Conservation (phyloP, 2,329 filamentous ascomycete species). For the Tolypocladium pustulatum region DNA sequence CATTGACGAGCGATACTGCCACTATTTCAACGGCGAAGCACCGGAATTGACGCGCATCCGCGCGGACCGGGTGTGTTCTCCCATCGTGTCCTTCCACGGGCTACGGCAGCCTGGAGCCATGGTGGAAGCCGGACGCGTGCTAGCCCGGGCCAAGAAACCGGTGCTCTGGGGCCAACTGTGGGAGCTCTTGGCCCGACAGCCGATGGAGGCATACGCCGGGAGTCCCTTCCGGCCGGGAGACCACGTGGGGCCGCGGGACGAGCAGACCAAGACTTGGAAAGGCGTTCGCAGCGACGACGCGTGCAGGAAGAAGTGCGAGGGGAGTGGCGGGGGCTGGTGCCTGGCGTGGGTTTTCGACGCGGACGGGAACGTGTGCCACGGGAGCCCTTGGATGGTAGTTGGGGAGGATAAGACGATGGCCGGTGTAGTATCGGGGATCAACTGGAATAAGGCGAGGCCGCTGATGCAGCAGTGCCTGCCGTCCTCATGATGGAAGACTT, state of each 20-base stretch:
- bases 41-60: slow-evolving; percentile 38
- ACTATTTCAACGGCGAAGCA: slow-evolving; percentile 45
- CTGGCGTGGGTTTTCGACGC: slow-evolving; percentile 42
- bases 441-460: slow-evolving; percentile 17
- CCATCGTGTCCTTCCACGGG: slow-evolving; percentile 44
- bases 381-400: slow-evolving; percentile 39
- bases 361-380: slow-evolving; percentile 27
- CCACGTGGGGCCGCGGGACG: slow-evolving; percentile 39
- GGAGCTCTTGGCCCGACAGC: slow-evolving; percentile 32
- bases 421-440: slow-evolving; percentile 20
- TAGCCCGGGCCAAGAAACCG: slow-evolving; percentile 26
- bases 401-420: slow-evolving; percentile 19
- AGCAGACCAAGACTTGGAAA: slow-evolving; percentile 25
- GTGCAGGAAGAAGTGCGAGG: slow-evolving; percentile 31
- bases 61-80: slow-evolving; percentile 40
- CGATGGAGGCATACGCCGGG: slow-evolving; percentile 25
- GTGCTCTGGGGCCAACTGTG: slow-evolving; percentile 41
- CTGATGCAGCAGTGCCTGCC: slow-evolving; percentile 12
- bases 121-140: slow-evolving; percentile 29
- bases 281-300: slow-evolving; percentile 27
- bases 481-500: background rate
- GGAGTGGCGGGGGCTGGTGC: slow-evolving; percentile 26
- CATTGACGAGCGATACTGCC: slow-evolving; percentile 42
- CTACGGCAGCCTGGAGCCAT: slow-evolving; percentile 34
- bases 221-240: slow-evolving; percentile 26